Evolutionary conservation across 345 rosid species (phyloP).

Genomic region (Conringia planisiliqua): DNA sequence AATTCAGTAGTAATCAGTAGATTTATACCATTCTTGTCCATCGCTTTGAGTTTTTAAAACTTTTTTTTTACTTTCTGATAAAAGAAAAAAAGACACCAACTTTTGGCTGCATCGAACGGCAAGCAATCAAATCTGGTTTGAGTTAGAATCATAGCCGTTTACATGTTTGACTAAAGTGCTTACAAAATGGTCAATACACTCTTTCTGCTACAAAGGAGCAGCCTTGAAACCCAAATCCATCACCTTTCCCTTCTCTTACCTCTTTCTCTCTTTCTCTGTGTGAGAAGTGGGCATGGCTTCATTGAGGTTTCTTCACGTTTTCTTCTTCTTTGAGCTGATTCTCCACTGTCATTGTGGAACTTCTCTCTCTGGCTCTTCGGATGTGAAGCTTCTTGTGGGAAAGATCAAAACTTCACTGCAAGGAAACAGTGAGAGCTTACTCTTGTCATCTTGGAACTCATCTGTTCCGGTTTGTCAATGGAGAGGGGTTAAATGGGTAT

Average conservation of each 20-base stretch:
- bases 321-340: constrained; percentile 29
- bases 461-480: constrained; percentile 91
- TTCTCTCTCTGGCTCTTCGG: constrained; percentile 39
- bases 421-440: constrained; percentile 73
- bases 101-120: constrained; percentile 23
- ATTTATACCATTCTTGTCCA: constrained; percentile 30
- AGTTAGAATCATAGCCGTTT: constrained; percentile 45
- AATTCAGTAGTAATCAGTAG: constrained; percentile 30
- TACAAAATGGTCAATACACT: constrained; percentile 47
- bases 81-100: not conserved
- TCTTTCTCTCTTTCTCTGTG: constrained; percentile 24
- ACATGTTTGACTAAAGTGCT: constrained; percentile 30
- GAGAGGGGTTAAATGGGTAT: constrained; percentile 96
- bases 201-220: constrained; percentile 35
- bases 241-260: constrained; percentile 10
- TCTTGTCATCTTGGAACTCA: constrained; percentile 91
- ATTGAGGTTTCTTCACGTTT: constrained; percentile 39
- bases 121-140: not conserved
- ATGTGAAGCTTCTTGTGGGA: constrained; percentile 69
- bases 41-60: not conserved
- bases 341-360: not conserved
- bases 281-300: constrained; percentile 48
- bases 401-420: constrained; percentile 74
- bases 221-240: constrained; percentile 32
- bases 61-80: constrained; percentile 4